Evolutionary conservation across 2,329 filamentous ascomycete genomes (phyloP).

Genomic region (Talaromyces albobiverticillius): DNA sequence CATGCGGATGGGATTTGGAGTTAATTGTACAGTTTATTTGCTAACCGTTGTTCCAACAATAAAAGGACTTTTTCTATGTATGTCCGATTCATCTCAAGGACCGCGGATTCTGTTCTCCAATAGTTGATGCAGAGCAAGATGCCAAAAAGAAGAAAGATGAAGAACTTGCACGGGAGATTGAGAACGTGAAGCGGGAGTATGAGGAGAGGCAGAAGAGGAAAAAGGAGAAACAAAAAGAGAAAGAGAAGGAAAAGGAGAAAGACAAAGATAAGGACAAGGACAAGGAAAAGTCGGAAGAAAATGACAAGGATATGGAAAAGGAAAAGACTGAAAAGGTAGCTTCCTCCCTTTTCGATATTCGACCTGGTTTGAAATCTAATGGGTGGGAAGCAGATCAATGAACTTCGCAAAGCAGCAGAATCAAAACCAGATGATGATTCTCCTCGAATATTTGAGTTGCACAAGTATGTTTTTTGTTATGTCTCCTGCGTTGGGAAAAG

Average conservation of each 20-base stretch:
- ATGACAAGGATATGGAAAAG: conserved; percentile 31
- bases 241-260: conserved; percentile 45
- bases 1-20: not conserved
- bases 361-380: not conserved
- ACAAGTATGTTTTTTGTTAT: conserved; percentile 57
- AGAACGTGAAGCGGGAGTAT: conserved; percentile 53
- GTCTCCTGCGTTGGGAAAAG: not conserved
- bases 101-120: conserved; percentile 68
- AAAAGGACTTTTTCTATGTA: conserved; percentile 72
- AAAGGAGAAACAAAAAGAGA: conserved; percentile 59
- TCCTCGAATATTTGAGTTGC: conserved; percentile 77
- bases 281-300: conserved; percentile 35
- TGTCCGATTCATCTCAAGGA: conserved; percentile 83
- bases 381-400: conserved; percentile 36
- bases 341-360: not conserved
- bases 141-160: conserved; percentile 43
- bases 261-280: conserved; percentile 45
- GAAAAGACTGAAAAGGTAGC: conserved; percentile 55
- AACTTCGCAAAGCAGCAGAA: conserved; percentile 31
- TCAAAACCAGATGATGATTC: conserved; percentile 57
- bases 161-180: conserved; percentile 44
- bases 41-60: not conserved
- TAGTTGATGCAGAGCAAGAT: conserved; percentile 43
- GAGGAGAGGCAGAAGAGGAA: conserved; percentile 74
- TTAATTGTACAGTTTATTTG: not conserved